phyloP scores from a whole-genome alignment of 2,329 filamentous ascomycete species.

The Lasiodiplodia sp. region DNA sequence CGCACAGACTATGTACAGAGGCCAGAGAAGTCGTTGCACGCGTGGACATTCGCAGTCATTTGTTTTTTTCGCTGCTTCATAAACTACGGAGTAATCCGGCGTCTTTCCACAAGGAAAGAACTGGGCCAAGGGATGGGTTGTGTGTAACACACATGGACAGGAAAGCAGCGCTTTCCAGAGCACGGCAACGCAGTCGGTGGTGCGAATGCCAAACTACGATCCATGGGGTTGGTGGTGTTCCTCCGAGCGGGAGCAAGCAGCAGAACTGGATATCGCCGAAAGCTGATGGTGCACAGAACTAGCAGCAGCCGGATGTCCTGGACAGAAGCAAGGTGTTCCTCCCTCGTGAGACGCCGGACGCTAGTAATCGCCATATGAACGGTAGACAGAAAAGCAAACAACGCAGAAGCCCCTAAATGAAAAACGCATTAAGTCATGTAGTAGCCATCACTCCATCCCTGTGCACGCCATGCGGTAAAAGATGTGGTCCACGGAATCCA shows the following conservation, averaged over 20 bases:
- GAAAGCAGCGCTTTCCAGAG: slow-evolving; percentile 23
- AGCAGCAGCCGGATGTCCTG: slow-evolving; percentile 29
- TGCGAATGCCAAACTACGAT: slow-evolving; percentile 29
- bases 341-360: slow-evolving; percentile 29
- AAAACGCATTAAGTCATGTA: slow-evolving; percentile 29
- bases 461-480: slow-evolving; percentile 28
- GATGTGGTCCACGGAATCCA: slow-evolving; percentile 25
- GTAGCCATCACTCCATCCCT: slow-evolving; percentile 27
- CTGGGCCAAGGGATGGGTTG: not conserved
- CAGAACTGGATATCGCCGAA: slow-evolving; percentile 23
- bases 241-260: slow-evolving; percentile 22
- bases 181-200: slow-evolving; percentile 20
- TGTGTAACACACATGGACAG: slow-evolving; percentile 25
- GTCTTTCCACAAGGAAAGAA: slow-evolving; percentile 27
- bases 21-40: slow-evolving; percentile 20
- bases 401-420: slow-evolving; percentile 28
- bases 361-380: slow-evolving; percentile 27
- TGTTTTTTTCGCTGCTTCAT: slow-evolving; percentile 23
- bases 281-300: slow-evolving; percentile 23
- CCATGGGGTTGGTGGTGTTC: slow-evolving; percentile 17
- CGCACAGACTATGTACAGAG: slow-evolving; percentile 22
- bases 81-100: slow-evolving; percentile 25
- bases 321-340: slow-evolving; percentile 26
- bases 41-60: slow-evolving; percentile 19
- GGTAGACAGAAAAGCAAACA: slow-evolving; percentile 21